Evolutionary conservation across 129 eudicot species (phyloP), one percentile per base, ranked within the genome.

Genomic region (Pulicaria dysenterica): DNA sequence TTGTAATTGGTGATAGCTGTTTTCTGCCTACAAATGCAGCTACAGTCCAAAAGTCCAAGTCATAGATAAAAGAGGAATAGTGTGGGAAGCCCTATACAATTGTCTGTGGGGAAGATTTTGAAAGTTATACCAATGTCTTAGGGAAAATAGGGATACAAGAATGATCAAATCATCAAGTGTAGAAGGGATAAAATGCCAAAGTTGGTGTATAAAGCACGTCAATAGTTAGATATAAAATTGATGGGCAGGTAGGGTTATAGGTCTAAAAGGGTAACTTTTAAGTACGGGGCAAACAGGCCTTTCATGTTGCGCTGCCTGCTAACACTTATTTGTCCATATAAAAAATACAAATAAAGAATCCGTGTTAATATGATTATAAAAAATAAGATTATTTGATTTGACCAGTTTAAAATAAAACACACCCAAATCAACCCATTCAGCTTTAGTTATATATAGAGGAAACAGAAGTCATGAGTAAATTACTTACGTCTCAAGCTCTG

Each of bases 401-500:
- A 34, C 63, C 12, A 4, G 8, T 36, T 34, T 58, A 58, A 36
- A 24, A 51, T 51, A 16, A 42, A 58, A 58, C 16, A 58, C 44
- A 36, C 36, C 10, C 37, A 54, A 54, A 36, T 54, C 14, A 4
- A 59, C 24, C 43, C 46, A 59, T 36, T 59, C 65, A 37, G 47
- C 67, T 39, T 5, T 61, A 53, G 17, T 14, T 36, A 17, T 3
- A 44, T 14, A 36, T 24, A 17, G 44, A 47, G 19, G 56, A 43
- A 56, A 68, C 11, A 67, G 3, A 67, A 57, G 56, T 49, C 13
- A 54, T 42, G 59, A 51, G 62, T 14, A 67, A 67, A 58, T 55
- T 43, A 83, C 96, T 83, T 84, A 94, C 97, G 97, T 51, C 5
- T 74, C 84, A 95, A 77, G 45, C 42, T 67, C 64, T 79, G 85